phyloP scores from a whole-genome alignment of 768 basidiomycete genomes.

The Lyophyllum atratum region DNA sequence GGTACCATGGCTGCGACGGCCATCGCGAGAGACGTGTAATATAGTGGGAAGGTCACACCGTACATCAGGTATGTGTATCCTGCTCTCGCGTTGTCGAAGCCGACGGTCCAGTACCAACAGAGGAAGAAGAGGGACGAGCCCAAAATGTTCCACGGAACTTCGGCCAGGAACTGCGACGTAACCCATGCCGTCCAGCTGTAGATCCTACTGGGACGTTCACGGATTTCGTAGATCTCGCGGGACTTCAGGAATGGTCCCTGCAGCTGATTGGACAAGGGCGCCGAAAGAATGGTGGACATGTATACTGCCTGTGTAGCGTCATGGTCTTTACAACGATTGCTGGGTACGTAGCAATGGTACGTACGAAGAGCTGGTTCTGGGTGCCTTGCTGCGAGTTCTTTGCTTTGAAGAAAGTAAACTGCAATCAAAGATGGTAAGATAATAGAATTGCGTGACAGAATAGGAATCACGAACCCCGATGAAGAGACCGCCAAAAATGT shows the following conservation, averaged over 20 bases:
- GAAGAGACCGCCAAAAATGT: conserved; percentile 54
- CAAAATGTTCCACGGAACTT: conserved; percentile 67
- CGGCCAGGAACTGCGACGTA: conserved; percentile 55
- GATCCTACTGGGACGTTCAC: conserved; percentile 65
- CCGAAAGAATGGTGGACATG: conserved; percentile 54
- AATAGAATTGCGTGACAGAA: conserved; percentile 7
- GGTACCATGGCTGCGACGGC: conserved; percentile 64
- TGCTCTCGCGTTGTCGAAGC: conserved; percentile 51
- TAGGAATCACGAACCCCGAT: conserved; percentile 41
- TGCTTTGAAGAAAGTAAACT: conserved; percentile 65
- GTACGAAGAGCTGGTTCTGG: conserved; percentile 68
- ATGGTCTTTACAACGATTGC: no score
- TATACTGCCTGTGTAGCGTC: conserved; percentile 53
- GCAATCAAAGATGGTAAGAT: conserved; percentile 12
- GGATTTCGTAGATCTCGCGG: conserved; percentile 66
- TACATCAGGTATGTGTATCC: conserved; percentile 62
- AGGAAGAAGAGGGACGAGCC: conserved; percentile 64
- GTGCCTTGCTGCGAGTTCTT: conserved; percentile 55
- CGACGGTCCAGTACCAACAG: conserved; percentile 78
- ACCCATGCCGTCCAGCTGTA: conserved; percentile 66
- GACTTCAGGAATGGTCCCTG: conserved; percentile 63
- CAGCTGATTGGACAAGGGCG: conserved; percentile 62
- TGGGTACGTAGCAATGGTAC: no score
- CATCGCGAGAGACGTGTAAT: conserved; percentile 64
- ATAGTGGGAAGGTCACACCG: conserved; percentile 59